Conservation (phyloP, 2,329 filamentous ascomycete genomes). For the Pestalotiopsis sp. region DNA sequence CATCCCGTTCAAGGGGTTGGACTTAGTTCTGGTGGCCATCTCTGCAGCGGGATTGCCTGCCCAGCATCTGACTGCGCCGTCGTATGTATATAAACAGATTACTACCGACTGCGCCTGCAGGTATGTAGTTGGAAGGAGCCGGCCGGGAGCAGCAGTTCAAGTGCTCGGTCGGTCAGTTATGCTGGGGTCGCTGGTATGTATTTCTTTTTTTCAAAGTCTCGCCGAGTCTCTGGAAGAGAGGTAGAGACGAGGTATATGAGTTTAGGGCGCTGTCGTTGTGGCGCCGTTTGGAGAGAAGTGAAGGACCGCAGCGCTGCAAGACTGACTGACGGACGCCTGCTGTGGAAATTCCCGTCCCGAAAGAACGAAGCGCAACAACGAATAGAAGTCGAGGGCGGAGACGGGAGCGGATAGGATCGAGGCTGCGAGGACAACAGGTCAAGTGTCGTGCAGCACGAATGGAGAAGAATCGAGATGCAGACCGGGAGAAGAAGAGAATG, state of each 20-base stretch:
- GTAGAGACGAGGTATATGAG: neutral
- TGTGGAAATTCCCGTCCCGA: neutral
- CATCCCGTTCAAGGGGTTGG: slow-evolving; percentile 60
- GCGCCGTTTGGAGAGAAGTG: neutral
- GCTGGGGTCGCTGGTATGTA: neutral
- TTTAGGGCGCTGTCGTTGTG: neutral
- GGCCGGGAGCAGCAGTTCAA: neutral
- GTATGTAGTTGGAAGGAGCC: neutral
- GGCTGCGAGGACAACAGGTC: neutral
- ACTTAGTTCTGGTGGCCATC: slow-evolving; percentile 58
- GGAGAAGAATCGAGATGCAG: slow-evolving; percentile 3
- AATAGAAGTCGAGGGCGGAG: neutral
- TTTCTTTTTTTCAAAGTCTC: neutral
- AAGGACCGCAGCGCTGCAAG: neutral
- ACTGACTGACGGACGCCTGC: neutral
- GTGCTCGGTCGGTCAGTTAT: neutral
- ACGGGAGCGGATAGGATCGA: neutral
- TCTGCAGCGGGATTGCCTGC: slow-evolving; percentile 16
- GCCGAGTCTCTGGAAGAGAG: neutral
- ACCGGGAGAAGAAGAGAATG: slow-evolving; percentile 3
- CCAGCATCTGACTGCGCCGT: neutral
- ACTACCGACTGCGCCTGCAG: neutral
- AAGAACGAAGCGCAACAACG: neutral
- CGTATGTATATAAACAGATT: neutral
- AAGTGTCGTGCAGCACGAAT: slow-evolving; percentile 7